Base-by-base conservation (phyloP, 2,329 filamentous ascomycete genomes). In the Colletotrichum cuscutae region DNA sequence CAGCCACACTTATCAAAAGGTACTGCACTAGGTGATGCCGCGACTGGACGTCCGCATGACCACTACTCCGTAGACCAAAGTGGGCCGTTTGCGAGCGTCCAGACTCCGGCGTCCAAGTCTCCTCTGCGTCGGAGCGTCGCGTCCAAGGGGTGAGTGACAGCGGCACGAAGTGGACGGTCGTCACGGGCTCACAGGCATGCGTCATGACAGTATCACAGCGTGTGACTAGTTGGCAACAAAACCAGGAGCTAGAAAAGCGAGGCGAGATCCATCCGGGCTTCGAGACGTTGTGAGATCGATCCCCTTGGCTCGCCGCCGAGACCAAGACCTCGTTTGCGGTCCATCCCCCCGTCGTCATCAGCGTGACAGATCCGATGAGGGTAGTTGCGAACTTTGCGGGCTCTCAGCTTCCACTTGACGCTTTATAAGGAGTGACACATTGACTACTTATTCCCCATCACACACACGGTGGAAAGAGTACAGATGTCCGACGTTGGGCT, bases 271-370 rank as follows among this genome's bases (percentile, higher is more conserved):
- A 71, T 68, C 57, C 56, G 28, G 46, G 49, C 64, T 52, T 52
- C 53, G n/a, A 54, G 13, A n/a, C 42, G 5, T n/a, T 15, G 11
- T 30, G 8, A 30, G 12, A 60, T 13, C 28, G 46, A 4, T 35
- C 28, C 37, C 58, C 37, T 32, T 32, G 42, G n/a, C 42, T 26
- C 53, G 46, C 46, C 30, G 59, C 65, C 70, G 60, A 72, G 59
- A 61, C 22, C 15, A 49, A 19, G 15, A 42, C 2, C 37, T 42
- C 37, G 37, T 59, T 30, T 15, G 65, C 53, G 59, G 65, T 72
- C 70, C 15, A 42, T 19, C 26, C 26, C 26, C 37, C 37, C 37
- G 37, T 42, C 59, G 53, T 72, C 59, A 60, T 65, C 58, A 68
- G 57, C 42, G 22, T 22, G 15, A 13, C 35, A 61, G 49, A 62